Conservation (phyloP, 1,284 basidiomycete genomes). For the Uromyces viciae-fabae region DNA sequence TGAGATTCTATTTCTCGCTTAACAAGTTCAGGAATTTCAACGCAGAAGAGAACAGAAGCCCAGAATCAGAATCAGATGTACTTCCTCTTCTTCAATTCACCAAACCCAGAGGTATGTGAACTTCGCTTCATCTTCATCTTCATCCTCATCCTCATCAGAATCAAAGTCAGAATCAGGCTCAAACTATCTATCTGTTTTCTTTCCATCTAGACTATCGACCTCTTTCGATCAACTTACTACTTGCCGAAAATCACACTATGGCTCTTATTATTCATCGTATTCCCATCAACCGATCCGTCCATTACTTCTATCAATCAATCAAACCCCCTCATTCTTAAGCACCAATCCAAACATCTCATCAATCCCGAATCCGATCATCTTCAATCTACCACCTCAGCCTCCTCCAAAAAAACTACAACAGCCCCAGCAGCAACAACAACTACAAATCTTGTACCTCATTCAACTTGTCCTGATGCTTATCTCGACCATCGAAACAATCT, state of each 20-base stretch:
- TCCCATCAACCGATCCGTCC: slow-evolving; percentile 16
- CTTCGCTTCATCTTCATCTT: neutral
- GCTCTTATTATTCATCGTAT: slow-evolving; percentile 39
- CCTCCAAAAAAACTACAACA: neutral
- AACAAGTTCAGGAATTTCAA: neutral
- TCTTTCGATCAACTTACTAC: slow-evolving; percentile 38
- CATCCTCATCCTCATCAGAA: neutral
- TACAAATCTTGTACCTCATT: neutral
- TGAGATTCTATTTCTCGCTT: too few relatives aligned
- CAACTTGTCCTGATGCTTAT: slow-evolving; percentile 37
- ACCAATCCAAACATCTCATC: neutral
- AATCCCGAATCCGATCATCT: neutral
- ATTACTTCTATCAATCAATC: neutral
- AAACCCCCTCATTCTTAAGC: neutral
- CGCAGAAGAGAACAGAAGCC: neutral
- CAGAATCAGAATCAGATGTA: neutral
- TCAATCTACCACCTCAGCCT: neutral
- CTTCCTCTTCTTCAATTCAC: neutral
- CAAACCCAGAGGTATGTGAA: slow-evolving; percentile 20
- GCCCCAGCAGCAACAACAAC: neutral
- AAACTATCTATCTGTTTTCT: neutral
- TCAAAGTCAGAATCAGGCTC: neutral
- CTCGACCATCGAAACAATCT: slow-evolving; percentile 36
- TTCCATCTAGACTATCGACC: slow-evolving; percentile 28
- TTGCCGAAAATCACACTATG: slow-evolving; percentile 18